These are phyloP conservation scores for Talaromyces marneffei DNA, from an alignment of 2,329 filamentous ascomycete species.

Conservation along the genomic window DNA sequence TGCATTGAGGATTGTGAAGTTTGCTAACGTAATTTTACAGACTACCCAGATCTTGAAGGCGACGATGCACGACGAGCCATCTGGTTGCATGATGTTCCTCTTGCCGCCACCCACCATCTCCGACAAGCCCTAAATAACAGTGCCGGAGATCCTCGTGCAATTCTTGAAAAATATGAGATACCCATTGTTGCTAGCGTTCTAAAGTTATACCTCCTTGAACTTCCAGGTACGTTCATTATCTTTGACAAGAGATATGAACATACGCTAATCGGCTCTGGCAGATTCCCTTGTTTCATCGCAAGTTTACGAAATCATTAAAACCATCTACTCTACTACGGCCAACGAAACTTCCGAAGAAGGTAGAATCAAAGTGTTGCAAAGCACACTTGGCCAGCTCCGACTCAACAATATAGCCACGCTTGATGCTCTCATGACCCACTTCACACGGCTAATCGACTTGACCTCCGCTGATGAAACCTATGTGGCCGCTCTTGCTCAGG, in stretches of 20 bases:
- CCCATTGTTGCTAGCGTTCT: constrained; percentile 87
- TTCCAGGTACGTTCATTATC: constrained; percentile 63
- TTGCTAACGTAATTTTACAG: constrained; percentile 24
- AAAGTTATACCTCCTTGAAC: constrained; percentile 89
- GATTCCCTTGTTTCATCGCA: constrained; percentile 98
- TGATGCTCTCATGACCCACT: constrained; percentile 96
- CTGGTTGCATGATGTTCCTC: constrained; percentile 88
- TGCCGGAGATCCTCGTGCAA: constrained; percentile 67
- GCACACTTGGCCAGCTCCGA: constrained; percentile 87
- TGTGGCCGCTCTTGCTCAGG: constrained; percentile 64
- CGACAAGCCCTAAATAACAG: constrained; percentile 80
- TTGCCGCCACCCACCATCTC: constrained; percentile 77
- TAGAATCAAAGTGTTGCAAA: constrained; percentile 85
- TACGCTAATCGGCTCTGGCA: constrained; percentile 33
- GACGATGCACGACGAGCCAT: constrained; percentile 88
- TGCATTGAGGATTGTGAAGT: not conserved
- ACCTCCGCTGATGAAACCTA: constrained; percentile 93
- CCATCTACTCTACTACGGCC: constrained; percentile 80
- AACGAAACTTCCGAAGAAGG: constrained; percentile 70
- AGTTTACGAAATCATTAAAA: constrained; percentile 97
- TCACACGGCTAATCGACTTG: constrained; percentile 90
- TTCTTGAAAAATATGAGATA: constrained; percentile 83
- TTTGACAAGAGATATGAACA: not conserved
- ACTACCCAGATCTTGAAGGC: constrained; percentile 95
- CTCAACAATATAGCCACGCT: constrained; percentile 98